Base-by-base conservation (phyloP, 1,284 basidiomycete species). In the Trametes polyzona region DNA sequence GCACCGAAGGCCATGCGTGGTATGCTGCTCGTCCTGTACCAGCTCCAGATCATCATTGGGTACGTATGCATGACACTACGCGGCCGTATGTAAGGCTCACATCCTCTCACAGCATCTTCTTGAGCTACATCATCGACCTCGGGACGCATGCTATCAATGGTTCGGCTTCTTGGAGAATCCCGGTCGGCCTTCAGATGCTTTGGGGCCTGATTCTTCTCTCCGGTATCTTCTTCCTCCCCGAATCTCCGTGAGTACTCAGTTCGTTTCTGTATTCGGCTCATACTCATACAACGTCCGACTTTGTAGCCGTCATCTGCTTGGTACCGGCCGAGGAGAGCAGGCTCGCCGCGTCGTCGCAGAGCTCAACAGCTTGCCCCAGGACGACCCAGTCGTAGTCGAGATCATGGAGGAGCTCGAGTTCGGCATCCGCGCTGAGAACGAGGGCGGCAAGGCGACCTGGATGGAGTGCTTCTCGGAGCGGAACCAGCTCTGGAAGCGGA, bases 361-460 rank as follows among this genome's bases (percentile, higher is more conserved):
- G 47, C 72, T 95, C 40, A 91, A 91, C 65, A 76, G 81, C 32
- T 81, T 89, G 19, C 74, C 81, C 0, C 68, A 80, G 52, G 82
- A 90, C 55, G 85, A 90, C 57, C 75, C 79, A 0, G 69, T 90
- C 6, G 88, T 92, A 0, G 72, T 80, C 16, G 86, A 87, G 57
- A 75, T 76, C n/a, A 74, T 92, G 11, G 82, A 82, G 29, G 92
- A 93, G 65, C 81, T 93, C 49, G 79, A 87, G 62, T 83, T 80
- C 56, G 87, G 78, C 49, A 89, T 92, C 67, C 75, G 74, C 14
- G 81, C 78, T 3, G 88, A 92, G 70, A 91, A 90, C 65, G 83
- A 88, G 58, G 88, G 87, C 23, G 90, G 90, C 10, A 88, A 90
- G 68, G 88, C 87, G 10, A 88, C 84, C 0, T 93, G 90, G 90